A percentile compares a stretch with the other conserved stretches of the same genome.
Evolutionary conservation across 2,329 filamentous ascomycete genomes (phyloP).

Genomic region (Xylariaceae sp.): DNA sequence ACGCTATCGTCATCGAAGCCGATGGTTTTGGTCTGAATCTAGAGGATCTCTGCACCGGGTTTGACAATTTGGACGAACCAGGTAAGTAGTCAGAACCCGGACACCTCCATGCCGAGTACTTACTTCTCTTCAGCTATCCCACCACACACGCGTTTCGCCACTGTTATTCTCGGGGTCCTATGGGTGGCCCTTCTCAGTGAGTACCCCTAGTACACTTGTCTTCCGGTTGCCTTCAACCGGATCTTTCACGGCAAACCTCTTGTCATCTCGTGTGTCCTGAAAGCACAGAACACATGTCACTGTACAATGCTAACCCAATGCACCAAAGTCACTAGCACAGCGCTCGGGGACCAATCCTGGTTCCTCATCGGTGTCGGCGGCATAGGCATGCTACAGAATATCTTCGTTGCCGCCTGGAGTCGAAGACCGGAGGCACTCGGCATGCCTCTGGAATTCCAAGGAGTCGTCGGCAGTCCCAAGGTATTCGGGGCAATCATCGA

Average conservation of each 20-base stretch:
- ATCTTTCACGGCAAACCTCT: too few relatives aligned
- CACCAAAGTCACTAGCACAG: conserved; percentile 6
- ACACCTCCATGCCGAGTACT: too few relatives aligned
- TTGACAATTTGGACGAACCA: background rate
- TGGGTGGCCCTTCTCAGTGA: conserved; percentile 13
- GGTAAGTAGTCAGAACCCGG: too few relatives aligned
- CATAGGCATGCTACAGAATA: conserved; percentile 18
- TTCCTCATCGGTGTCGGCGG: conserved; percentile 17
- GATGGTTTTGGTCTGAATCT: conserved; percentile 9
- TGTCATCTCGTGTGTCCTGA: too few relatives aligned
- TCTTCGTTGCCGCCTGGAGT: conserved; percentile 13
- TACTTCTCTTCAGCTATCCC: too few relatives aligned
- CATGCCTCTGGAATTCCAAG: conserved; percentile 8
- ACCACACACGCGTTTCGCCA: background rate
- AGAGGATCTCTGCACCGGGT: conserved; percentile 6
- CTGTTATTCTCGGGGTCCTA: conserved; percentile 2
- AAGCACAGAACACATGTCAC: too few relatives aligned
- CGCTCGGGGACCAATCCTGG: conserved; percentile 15
- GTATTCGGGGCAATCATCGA: conserved; percentile 7
- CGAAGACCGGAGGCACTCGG: conserved; percentile 8
- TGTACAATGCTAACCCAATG: background rate
- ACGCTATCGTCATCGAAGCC: conserved; percentile 16
- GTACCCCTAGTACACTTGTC: background rate
- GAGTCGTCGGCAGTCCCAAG: conserved; percentile 1
- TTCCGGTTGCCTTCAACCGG: too few relatives aligned